Percentiles rank a stretch among this genome's conserved stretches.
These are phyloP conservation scores for Arthromyces matolae DNA, from an alignment of 768 basidiomycete species.

Conservation along the genomic window DNA sequence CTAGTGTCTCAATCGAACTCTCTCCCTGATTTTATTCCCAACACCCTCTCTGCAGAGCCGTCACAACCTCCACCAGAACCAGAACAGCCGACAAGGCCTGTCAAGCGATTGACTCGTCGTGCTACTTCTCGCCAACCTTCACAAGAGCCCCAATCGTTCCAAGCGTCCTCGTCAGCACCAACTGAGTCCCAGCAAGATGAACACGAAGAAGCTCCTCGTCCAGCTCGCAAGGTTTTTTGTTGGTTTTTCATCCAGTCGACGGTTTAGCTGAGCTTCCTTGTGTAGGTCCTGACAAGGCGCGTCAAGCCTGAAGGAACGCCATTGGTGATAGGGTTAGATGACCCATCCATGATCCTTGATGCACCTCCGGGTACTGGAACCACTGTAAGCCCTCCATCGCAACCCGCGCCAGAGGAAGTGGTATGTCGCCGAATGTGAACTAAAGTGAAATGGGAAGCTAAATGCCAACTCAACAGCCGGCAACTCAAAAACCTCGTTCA, in stretches of 20 bases:
- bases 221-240: slow-evolving; percentile 30
- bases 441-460: background rate
- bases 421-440: slow-evolving; percentile 10
- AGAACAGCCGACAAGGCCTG: slow-evolving; percentile 10
- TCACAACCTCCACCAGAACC: slow-evolving; percentile 32
- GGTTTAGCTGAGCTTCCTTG: background rate
- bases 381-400: slow-evolving; percentile 16
- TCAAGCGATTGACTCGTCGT: slow-evolving; percentile 32
- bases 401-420: slow-evolving; percentile 18
- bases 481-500: slow-evolving; percentile 34
- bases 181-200: slow-evolving; percentile 10
- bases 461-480: slow-evolving; percentile 26
- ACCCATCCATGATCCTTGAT: slow-evolving; percentile 37
- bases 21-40: slow-evolving; percentile 48
- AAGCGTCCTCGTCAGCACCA: slow-evolving; percentile 10
- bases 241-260: background rate
- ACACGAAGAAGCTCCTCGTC: slow-evolving; percentile 18
- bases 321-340: slow-evolving; percentile 42
- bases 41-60: slow-evolving; percentile 50
- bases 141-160: slow-evolving; percentile 26
- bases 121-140: slow-evolving; percentile 40
- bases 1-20: slow-evolving; percentile 25
- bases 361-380: slow-evolving; percentile 20
- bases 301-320: slow-evolving; percentile 31
- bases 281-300: slow-evolving; percentile 42